Percentiles rank a stretch among this genome's conserved stretches.
phyloP scores from a whole-genome alignment of 106 monocot genomes.

The Dioscorea alata region DNA sequence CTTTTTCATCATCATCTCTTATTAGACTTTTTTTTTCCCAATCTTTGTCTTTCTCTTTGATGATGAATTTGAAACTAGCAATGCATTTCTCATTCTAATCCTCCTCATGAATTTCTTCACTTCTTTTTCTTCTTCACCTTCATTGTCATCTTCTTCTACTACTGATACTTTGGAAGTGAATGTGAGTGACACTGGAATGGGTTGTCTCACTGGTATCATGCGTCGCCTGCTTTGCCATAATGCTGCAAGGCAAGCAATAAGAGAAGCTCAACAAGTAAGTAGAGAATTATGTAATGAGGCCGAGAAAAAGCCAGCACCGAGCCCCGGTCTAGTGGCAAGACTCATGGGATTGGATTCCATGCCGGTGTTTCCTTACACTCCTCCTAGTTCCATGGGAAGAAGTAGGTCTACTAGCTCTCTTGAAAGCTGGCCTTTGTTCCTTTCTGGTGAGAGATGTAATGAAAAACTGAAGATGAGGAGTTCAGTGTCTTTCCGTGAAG shows the following conservation, averaged over 20 bases:
- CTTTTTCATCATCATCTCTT: background rate
- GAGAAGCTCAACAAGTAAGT: background rate
- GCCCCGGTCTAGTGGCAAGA: conserved; percentile 14
- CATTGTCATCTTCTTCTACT: too few relatives aligned
- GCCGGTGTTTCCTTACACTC: background rate
- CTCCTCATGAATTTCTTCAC: too few relatives aligned
- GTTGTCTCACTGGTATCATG: conserved; percentile 11
- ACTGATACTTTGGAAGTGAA: background rate
- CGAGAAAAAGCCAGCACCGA: background rate
- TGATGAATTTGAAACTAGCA: background rate
- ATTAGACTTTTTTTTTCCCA: background rate
- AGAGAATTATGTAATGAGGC: background rate
- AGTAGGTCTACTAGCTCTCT: conserved; percentile 16
- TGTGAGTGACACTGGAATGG: background rate
- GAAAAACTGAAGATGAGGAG: background rate
- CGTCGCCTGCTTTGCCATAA: conserved; percentile 17
- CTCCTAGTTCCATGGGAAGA: conserved; percentile 2
- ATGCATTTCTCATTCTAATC: too few relatives aligned
- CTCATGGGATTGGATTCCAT: conserved; percentile 29
- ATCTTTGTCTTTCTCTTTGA: background rate
- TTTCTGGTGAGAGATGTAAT: background rate
- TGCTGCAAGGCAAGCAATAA: background rate
- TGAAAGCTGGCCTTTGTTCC: conserved; percentile 4
- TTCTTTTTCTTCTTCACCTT: too few relatives aligned
- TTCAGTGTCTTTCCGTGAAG: conserved; percentile 14